phyloP scores from a whole-genome alignment of 192 early-diverging fungal species.

The Backusella westeae region DNA sequence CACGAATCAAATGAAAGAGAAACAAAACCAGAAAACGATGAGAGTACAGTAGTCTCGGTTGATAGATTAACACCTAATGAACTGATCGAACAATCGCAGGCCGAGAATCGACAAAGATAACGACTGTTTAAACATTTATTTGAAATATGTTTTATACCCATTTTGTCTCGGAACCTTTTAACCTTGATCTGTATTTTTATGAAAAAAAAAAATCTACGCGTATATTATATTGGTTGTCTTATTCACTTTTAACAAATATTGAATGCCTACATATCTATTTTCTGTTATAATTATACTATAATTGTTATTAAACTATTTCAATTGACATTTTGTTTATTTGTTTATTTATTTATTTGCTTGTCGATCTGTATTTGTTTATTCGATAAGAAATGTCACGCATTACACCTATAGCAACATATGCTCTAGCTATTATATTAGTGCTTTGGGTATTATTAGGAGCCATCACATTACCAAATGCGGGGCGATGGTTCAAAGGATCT shows the following conservation, averaged over 20 bases:
- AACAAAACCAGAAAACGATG: constrained; percentile 3
- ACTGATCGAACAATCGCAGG: neutral
- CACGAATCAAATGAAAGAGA: neutral
- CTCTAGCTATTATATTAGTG: neutral
- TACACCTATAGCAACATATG: constrained; percentile 5
- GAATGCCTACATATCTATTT: neutral
- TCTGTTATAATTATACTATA: neutral
- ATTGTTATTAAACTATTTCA: neutral
- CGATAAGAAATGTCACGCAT: neutral
- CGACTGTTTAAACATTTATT: neutral
- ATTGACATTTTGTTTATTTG: neutral
- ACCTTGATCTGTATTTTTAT: neutral
- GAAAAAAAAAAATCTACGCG: neutral
- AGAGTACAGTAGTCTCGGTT: neutral
- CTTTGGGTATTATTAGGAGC: constrained; percentile 17
- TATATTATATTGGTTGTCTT: neutral
- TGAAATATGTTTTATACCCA: neutral
- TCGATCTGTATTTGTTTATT: neutral
- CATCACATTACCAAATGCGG: constrained; percentile 17
- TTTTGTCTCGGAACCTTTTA: neutral
- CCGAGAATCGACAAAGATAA: neutral
- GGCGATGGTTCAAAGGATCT: constrained; percentile 14
- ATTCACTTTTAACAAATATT: neutral
- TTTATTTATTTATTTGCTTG: constrained; percentile 11
- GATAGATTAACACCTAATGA: neutral